Evolutionary conservation across 257 asterid genomes (phyloP), one percentile per base, ranked within the genome.

Genomic region (Solanum gracilifrons): DNA sequence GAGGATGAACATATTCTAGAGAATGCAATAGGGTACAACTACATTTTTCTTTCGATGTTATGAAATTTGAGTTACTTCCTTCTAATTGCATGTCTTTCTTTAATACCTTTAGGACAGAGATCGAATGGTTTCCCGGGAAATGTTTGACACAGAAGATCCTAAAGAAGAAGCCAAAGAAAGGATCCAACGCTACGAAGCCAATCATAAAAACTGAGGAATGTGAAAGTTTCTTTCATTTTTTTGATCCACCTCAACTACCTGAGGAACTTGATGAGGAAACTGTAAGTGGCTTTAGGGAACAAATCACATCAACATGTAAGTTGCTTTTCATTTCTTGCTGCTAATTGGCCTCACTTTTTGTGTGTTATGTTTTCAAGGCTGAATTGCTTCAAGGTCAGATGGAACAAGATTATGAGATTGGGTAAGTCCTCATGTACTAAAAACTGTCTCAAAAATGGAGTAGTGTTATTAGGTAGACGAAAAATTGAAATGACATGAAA

Each of bases 341-440:
- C 35, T 43, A 82, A 83, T 84, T 85, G 71, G 48, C 62, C 91
- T 80, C 66, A 27, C 85, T 46, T 46, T 75, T 80, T 43, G 68
- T 46, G 85, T 12, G 13, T 25, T 80, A 46, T 27, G 66, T 79
- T 79, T 43, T 18, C 62, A 80, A 95, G 98, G 98, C 98, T 55
- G 97, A 95, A 87, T 96, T 93, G 86, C 98, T 95, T 73, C 98
- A 95, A 60, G 91, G 93, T 90, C 86, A 92, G 89, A 94, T 96
- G 97, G 98, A 96, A 87, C 98, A 96, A 89, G 98, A 95, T 90
- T 96, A 92, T 69, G 98, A 96, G 87, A 85, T 94, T 87, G 99
- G 98, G 98, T 93, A 85, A 92, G 95, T 91, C 7, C 83, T 25
- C n/a, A 6, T 51, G 87, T 25, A 35, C 18, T 21, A 25, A 35